A percentile compares a stretch with the other conserved stretches of the same genome.
Evolutionary conservation across 2,329 filamentous ascomycete genomes (phyloP).

Genomic region (Xylaria sp.): DNA sequence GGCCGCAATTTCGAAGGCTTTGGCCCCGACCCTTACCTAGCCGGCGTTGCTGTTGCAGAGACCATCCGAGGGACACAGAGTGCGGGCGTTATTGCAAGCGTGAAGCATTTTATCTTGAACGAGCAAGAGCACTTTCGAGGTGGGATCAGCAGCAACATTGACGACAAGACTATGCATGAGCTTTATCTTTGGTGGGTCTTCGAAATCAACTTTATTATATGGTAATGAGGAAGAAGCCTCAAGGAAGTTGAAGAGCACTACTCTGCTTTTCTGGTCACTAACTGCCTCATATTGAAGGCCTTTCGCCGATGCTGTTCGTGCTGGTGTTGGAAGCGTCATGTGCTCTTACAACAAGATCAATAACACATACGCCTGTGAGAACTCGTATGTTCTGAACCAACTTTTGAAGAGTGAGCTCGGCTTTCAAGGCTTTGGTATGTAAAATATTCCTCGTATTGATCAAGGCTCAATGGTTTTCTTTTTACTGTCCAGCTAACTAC

Average conservation of each 20-base stretch:
- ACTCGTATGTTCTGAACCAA: conserved; percentile 75
- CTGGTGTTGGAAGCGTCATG: conserved; percentile 68
- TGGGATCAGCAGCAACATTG: conserved; percentile 57
- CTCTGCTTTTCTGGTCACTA: neutral
- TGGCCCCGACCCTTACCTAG: conserved; percentile 75
- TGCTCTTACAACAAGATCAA: conserved; percentile 79
- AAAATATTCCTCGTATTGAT: neutral
- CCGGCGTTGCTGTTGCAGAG: conserved; percentile 72
- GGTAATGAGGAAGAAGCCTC: too few species aligned
- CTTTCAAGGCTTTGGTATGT: conserved; percentile 75
- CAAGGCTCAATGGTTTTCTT: too few species aligned
- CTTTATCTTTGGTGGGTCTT: conserved; percentile 65
- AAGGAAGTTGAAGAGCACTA: too few species aligned
- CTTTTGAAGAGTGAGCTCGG: conserved; percentile 79
- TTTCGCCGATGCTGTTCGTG: conserved; percentile 73
- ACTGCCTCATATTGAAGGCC: conserved; percentile 52
- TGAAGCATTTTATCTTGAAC: conserved; percentile 73
- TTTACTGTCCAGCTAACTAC: neutral
- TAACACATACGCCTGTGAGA: conserved; percentile 79
- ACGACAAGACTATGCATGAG: conserved; percentile 76
- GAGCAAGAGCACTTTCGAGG: conserved; percentile 58
- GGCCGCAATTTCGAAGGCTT: conserved; percentile 74
- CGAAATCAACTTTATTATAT: too few species aligned
- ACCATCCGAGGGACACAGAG: conserved; percentile 79
- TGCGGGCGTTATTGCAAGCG: conserved; percentile 77